Base-by-base conservation (phyloP, 768 basidiomycete species). In the Holtermannia corniformis region DNA sequence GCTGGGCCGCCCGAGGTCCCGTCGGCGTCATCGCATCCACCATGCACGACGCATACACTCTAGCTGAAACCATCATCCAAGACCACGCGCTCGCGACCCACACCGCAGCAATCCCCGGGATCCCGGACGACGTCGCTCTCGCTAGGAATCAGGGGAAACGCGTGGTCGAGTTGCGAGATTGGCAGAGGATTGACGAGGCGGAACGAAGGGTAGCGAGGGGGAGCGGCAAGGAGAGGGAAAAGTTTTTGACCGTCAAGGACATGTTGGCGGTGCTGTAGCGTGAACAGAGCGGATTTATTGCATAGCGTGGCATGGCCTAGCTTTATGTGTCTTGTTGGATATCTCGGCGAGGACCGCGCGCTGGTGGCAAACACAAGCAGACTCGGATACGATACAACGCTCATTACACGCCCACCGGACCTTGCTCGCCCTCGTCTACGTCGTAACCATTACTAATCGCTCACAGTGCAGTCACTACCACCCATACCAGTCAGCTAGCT, bases 1-100 rank as follows among this genome's bases (percentile, higher is more conserved):
- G 93, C 10, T 99, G 95, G 95, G 84, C 88, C 1, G 84, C 88
- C 1, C 82, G 80, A 2, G 93, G 93, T 28, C 91, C 95, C 0
- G 83, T 81, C 49, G 92, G 92, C 10, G 91, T 97, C 12, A 77
- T 97, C 43, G 91, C 89, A 1, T 78, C 83, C 2, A 95, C 95
- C 27, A 90, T 99, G 90, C 81, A 88, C 72, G 80, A 95, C 66
- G 87, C 92, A 20, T 89, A 90, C 65, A 77, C 78, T 2, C 82
- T 87, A 2, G 84, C 87, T 1, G 82, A 85, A 37, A 75, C 78
- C 0, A 79, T 96, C 49, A 56, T 89, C 1, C 72, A 75, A 1
- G 90, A 92, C 61, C 77, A 78, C 16, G 65, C 72, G 40, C 25
- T 40, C 21, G 62, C 44, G n/a, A 41, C 54, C 14, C 40, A 40